phyloP scores from a whole-genome alignment of 2,329 filamentous ascomycete genomes.

The Cercospora sp. region DNA sequence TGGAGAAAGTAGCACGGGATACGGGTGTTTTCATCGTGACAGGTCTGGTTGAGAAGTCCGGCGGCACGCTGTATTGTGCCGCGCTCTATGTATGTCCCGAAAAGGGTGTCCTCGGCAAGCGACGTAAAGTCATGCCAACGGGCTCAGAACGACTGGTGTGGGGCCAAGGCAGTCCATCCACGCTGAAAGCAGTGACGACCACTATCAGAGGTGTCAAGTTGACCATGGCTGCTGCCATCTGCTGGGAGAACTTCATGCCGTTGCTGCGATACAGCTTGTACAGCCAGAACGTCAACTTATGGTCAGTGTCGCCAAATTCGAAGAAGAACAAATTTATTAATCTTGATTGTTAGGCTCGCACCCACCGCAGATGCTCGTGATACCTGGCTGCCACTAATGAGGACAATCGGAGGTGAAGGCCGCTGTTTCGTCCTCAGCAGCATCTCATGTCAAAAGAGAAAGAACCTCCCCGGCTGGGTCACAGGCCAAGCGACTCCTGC shows the following conservation, averaged over 20 bases:
- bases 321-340: background rate
- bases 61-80: slow-evolving; percentile 80
- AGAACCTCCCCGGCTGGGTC: slow-evolving; percentile 60
- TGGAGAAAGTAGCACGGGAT: slow-evolving; percentile 73
- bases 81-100: slow-evolving; percentile 79
- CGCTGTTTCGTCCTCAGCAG: slow-evolving; percentile 81
- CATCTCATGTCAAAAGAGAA: slow-evolving; percentile 73
- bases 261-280: slow-evolving; percentile 81
- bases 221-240: slow-evolving; percentile 83
- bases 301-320: slow-evolving; percentile 38
- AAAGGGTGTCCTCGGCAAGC: slow-evolving; percentile 74
- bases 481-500: slow-evolving; percentile 30
- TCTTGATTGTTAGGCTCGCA: slow-evolving; percentile 54
- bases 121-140: slow-evolving; percentile 91
- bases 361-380: slow-evolving; percentile 85
- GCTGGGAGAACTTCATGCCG: slow-evolving; percentile 98
- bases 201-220: slow-evolving; percentile 75
- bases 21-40: slow-evolving; percentile 80
- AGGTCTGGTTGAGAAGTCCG: slow-evolving; percentile 75
- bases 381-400: slow-evolving; percentile 79
- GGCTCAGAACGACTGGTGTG: slow-evolving; percentile 80
- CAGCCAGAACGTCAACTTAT: slow-evolving; percentile 86
- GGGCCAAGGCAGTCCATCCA: slow-evolving; percentile 80
- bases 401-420: slow-evolving; percentile 77
- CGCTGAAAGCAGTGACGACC: slow-evolving; percentile 75